Conservation (phyloP, 345 rosid genomes). For the Eucalyptus cloeziana region DNA sequence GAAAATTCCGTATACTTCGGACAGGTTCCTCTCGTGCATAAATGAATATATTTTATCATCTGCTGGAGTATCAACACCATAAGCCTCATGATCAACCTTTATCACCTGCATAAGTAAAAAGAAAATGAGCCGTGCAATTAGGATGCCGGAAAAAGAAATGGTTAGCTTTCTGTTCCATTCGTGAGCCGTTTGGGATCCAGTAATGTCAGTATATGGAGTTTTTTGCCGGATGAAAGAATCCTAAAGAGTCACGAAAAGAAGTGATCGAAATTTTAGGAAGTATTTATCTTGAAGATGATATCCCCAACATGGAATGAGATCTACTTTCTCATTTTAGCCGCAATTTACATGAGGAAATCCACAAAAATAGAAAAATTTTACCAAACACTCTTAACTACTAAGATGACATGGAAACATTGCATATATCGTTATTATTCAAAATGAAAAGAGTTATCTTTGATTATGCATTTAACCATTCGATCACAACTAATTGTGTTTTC, state of each 20-base stretch:
- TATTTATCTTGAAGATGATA: neutral
- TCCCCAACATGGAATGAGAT: neutral
- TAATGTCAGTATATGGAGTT: neutral
- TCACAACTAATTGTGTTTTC: neutral
- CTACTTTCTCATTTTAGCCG: neutral
- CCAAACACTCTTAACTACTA: neutral
- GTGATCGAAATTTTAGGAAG: neutral
- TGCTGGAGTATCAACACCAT: constrained; percentile 76
- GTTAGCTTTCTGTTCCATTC: neutral
- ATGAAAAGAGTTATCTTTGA: neutral
- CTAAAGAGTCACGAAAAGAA: neutral
- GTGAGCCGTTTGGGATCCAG: neutral
- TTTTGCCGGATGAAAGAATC: neutral
- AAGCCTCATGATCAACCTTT: constrained; percentile 83
- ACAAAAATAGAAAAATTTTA: accelerated
- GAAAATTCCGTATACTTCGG: neutral
- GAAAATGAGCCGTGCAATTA: neutral
- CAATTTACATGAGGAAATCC: neutral
- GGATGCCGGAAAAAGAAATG: neutral
- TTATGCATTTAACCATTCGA: neutral
- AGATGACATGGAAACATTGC: neutral
- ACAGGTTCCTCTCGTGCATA: constrained; percentile 61
- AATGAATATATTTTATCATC: constrained; percentile 73
- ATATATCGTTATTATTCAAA: neutral
- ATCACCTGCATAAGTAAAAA: constrained; percentile 42